A percentile compares a stretch with the other conserved stretches of the same genome.
Conservation (phyloP, 257 asterid genomes). For the Solanum sejunctum region DNA sequence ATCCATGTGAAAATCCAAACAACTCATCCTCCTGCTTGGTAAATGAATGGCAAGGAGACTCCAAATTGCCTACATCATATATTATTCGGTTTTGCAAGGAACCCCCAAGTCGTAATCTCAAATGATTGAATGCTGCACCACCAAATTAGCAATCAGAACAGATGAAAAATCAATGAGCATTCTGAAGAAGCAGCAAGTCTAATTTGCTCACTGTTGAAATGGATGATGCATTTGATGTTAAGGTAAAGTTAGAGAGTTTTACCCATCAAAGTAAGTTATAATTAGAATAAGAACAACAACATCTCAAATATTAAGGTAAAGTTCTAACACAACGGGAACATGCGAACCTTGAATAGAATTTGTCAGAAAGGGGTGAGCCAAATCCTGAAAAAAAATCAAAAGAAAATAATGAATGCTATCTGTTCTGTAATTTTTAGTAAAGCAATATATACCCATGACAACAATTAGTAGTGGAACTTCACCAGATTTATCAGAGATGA, state of each 20-base stretch:
- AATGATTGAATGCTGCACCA: slow-evolving; percentile 51
- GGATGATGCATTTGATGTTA: background rate
- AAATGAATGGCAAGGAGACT: slow-evolving; percentile 46
- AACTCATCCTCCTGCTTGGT: slow-evolving; percentile 49
- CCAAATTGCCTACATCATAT: slow-evolving; percentile 48
- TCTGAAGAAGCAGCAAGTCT: background rate
- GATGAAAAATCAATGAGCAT: background rate
- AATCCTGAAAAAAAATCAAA: slow-evolving; percentile 36
- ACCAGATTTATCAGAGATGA: slow-evolving; percentile 69
- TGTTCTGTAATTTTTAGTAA: background rate
- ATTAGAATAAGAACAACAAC: background rate
- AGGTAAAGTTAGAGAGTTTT: background rate
- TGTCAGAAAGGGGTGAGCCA: slow-evolving; percentile 61
- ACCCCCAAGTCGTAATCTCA: slow-evolving; percentile 88
- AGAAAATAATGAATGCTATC: background rate
- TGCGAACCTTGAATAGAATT: slow-evolving; percentile 67
- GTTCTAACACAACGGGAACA: background rate
- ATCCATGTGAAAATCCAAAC: slow-evolving; percentile 90
- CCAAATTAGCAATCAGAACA: background rate
- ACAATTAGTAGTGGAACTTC: slow-evolving; percentile 4
- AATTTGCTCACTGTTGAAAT: background rate
- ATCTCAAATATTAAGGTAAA: background rate
- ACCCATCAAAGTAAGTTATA: background rate
- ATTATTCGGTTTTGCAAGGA: slow-evolving; percentile 89
- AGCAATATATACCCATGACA: background rate